Evolutionary conservation across 371 early-diverging fungal species (phyloP), one percentile per base, ranked within the genome.

Genomic region (Syncephalastrum racemosum): DNA sequence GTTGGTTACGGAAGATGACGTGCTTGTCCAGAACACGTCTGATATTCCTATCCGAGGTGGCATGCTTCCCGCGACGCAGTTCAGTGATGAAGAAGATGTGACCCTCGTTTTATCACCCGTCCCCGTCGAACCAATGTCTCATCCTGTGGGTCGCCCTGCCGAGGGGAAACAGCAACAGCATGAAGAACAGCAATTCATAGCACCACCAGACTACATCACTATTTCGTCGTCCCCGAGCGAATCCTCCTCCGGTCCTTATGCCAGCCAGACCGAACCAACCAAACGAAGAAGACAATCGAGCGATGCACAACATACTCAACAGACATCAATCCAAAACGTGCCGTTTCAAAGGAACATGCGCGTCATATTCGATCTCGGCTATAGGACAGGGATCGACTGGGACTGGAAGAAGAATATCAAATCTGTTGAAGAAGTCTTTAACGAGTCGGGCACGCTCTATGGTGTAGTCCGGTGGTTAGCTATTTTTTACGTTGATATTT

Each of bases 391-490:
- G 4, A 5, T 48, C 1, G 42, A 42, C 0, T 60, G 48, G 43
- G 54, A 60, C 41, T 60, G 60, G 60, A 42, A 46, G 27, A 41
- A 10, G 0, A 45, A 36, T 1, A 43, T 60, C n/a, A 18, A 47
- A 16, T 12, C 19, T 19, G 50, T 60, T 13, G 60, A 60, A 24
- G 52, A 48, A 13, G 49, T 53, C 8, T 20, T 53, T 18, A 22
- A 27, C 1, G 43, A 54, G 24, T 48, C 43, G 8, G 22, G 50
- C 39, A 41, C 40, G 3, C n/a, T 60, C 15, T 60, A 60, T 13
- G 60, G 42, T 16, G 49, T 60, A 5, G 43, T 60, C 27, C 47
- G 60, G 22, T 60, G 60, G 60, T 58, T 40, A 36, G 36, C 18
- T 4, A 14, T 18, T 15, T 18, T 18, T 47, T 20, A 46, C 8